A percentile compares a stretch with the other conserved stretches of the same genome.
These are phyloP conservation scores for Leccinum variicolor DNA, from an alignment of 768 basidiomycete genomes.

Conservation along the genomic window DNA sequence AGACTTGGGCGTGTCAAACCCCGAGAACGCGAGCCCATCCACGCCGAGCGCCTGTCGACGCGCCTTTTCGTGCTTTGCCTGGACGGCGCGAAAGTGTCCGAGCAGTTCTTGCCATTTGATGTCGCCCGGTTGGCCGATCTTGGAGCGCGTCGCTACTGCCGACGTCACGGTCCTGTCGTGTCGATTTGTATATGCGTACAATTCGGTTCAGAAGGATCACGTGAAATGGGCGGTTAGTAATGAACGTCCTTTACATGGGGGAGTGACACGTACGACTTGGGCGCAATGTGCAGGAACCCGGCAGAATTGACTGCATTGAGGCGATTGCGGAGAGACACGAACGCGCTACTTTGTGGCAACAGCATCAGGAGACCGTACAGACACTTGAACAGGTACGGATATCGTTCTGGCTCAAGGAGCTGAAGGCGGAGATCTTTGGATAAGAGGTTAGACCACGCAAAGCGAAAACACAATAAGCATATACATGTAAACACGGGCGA, in stretches of 20 bases:
- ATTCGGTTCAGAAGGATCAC: constrained; percentile 14
- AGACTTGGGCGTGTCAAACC: constrained; percentile 35
- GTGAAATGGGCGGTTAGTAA: neutral
- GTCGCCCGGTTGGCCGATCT: constrained; percentile 69
- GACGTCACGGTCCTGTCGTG: constrained; percentile 25
- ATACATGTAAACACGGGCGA: constrained; percentile 97
- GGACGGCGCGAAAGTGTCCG: constrained; percentile 86
- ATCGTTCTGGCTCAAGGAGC: constrained; percentile 93
- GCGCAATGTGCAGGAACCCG: constrained; percentile 88
- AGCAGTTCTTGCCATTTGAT: constrained; percentile 98
- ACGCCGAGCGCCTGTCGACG: constrained; percentile 73
- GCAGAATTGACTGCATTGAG: constrained; percentile 93
- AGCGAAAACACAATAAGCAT: constrained; percentile 17
- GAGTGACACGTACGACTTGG: constrained; percentile 62
- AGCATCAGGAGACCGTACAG: constrained; percentile 97
- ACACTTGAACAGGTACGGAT: constrained; percentile 96
- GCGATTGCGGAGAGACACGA: constrained; percentile 90
- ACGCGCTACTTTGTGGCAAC: constrained; percentile 94
- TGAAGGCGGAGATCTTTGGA: constrained; percentile 78
- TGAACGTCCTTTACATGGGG: neutral
- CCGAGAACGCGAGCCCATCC: constrained; percentile 50
- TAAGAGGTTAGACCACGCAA: neutral
- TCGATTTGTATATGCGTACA: neutral
- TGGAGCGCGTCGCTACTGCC: constrained; percentile 58
- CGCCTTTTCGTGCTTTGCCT: constrained; percentile 89